phyloP scores from a whole-genome alignment of 2,329 filamentous ascomycete species.

The Epicoccum nigrum region DNA sequence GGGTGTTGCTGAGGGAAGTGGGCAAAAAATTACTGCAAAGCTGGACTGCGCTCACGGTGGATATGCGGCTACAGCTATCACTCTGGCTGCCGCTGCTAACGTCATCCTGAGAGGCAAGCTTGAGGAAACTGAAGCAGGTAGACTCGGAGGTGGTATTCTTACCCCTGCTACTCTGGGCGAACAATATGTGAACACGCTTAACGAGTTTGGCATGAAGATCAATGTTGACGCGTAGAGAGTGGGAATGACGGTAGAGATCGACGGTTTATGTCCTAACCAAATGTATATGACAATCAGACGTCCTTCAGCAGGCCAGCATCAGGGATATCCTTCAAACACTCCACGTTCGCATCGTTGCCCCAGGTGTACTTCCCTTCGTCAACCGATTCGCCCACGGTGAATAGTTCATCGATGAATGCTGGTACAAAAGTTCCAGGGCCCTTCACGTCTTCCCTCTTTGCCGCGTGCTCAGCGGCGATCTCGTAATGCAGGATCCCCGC shows the following conservation, averaged over 20 bases:
- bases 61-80: slow-evolving; percentile 71
- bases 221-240: slow-evolving; percentile 20
- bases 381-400: slow-evolving; percentile 29
- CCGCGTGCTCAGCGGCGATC: slow-evolving; percentile 74
- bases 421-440: slow-evolving; percentile 89
- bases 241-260: neutral
- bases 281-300: neutral
- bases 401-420: slow-evolving; percentile 78
- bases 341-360: slow-evolving; percentile 21
- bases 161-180: slow-evolving; percentile 76
- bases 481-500: slow-evolving; percentile 80
- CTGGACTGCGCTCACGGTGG: slow-evolving; percentile 65
- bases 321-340: slow-evolving; percentile 25
- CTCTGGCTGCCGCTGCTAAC: slow-evolving; percentile 68
- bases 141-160: slow-evolving; percentile 69
- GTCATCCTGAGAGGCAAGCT: slow-evolving; percentile 66
- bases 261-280: neutral
- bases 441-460: slow-evolving; percentile 63
- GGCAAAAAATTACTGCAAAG: slow-evolving; percentile 61
- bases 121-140: slow-evolving; percentile 55
- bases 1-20: slow-evolving; percentile 60
- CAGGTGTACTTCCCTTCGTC: slow-evolving; percentile 20
- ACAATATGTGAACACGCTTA: slow-evolving; percentile 67
- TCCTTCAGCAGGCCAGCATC: slow-evolving; percentile 31
- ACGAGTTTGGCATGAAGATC: slow-evolving; percentile 66